Percentiles rank a stretch among this genome's conserved stretches.
Conservation (phyloP, 2,329 filamentous ascomycete genomes). For the Trichoderma lentiforme region DNA sequence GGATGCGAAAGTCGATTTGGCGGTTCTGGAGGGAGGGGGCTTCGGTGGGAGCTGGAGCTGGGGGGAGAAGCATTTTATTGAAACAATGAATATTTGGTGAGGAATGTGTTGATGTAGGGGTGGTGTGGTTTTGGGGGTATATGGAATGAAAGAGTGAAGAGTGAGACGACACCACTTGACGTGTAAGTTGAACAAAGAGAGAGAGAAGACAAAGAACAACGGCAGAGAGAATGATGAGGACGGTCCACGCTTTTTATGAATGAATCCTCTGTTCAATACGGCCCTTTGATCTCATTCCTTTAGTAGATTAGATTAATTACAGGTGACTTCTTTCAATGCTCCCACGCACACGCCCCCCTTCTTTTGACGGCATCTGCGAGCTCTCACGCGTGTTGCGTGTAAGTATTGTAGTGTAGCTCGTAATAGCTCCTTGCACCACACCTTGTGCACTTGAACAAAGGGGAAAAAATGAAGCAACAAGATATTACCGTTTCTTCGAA, state of each 20-base stretch:
- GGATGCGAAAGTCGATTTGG: constrained; percentile 27
- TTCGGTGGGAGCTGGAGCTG: constrained; percentile 8
- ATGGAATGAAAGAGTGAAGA: neutral
- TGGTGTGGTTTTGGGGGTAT: neutral
- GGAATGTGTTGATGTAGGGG: neutral
- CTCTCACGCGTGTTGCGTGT: neutral
- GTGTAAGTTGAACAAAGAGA: neutral
- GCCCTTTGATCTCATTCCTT: neutral
- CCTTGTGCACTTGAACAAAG: neutral
- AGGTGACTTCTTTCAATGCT: neutral
- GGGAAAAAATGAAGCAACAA: neutral
- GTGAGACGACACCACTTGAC: neutral
- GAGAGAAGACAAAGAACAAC: neutral
- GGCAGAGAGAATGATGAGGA: neutral
- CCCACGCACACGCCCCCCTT: neutral
- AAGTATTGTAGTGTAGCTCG: neutral
- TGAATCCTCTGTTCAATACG: neutral
- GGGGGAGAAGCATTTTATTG: constrained; percentile 7
- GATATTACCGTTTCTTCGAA: neutral
- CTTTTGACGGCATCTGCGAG: neutral
- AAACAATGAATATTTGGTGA: no score
- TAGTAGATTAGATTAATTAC: neutral
- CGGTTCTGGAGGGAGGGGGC: constrained; percentile 23
- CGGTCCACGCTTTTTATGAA: neutral
- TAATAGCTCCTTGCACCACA: neutral